phyloP scores from a whole-genome alignment of 139 green algal species.

The Coccomyxa sp. region DNA sequence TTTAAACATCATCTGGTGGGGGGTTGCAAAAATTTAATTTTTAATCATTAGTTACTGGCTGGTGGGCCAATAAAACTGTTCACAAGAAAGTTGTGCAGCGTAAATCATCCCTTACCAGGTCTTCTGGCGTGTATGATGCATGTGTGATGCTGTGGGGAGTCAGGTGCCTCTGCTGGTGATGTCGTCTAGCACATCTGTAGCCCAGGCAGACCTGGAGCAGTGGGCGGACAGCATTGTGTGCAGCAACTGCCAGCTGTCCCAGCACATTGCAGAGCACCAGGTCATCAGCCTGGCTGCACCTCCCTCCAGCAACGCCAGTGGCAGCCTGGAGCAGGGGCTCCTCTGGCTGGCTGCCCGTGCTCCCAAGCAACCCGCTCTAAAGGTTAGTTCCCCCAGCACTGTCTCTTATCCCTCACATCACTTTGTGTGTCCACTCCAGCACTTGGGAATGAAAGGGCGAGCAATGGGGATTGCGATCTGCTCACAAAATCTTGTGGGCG shows the following conservation, averaged over 20 bases:
- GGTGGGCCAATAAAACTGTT: too few relatives aligned
- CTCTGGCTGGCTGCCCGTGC: neutral
- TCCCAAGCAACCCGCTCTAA: neutral
- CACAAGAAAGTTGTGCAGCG: too few relatives aligned
- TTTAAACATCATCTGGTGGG: too few relatives aligned
- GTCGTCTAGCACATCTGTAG: too few relatives aligned
- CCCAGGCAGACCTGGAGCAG: too few relatives aligned
- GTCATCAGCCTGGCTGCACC: neutral
- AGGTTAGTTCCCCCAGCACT: neutral
- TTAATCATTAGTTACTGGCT: too few relatives aligned
- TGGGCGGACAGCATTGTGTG: neutral
- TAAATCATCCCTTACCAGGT: too few relatives aligned
- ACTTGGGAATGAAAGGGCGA: neutral
- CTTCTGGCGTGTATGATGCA: too few relatives aligned
- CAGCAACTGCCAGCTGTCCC: neutral
- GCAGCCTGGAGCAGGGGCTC: neutral
- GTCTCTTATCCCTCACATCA: neutral
- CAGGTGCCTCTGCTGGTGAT: too few relatives aligned
- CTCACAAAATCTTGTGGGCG: neutral
- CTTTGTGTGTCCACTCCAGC: neutral
- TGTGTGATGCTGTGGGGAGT: too few relatives aligned
- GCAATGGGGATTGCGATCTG: neutral
- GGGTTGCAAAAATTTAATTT: too few relatives aligned
- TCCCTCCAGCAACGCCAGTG: neutral
- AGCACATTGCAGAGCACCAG: neutral